These are phyloP conservation scores for Micractinium sp. DNA, from an alignment of 139 green algal species.

Conservation along the genomic window DNA sequence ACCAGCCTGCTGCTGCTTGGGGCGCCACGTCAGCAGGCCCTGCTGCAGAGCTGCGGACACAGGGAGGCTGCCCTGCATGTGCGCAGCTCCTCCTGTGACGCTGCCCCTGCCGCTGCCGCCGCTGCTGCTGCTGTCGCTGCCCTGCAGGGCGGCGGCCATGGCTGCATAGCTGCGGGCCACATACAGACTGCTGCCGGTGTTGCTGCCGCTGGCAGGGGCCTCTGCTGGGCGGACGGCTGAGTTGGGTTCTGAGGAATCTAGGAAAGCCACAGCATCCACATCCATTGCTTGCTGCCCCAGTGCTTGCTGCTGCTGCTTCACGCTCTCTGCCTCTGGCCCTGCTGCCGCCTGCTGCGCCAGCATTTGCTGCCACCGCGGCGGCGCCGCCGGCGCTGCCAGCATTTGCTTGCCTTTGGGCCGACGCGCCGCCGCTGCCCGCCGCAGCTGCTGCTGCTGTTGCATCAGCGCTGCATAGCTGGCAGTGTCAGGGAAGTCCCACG, in stretches of 20 bases:
- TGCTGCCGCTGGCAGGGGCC: neutral
- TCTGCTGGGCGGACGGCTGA: neutral
- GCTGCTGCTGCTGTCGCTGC: neutral
- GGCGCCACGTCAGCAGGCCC: constrained; percentile 25
- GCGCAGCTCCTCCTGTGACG: neutral
- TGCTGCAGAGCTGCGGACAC: neutral
- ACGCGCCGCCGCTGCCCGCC: constrained; percentile 2
- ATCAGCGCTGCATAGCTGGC: constrained; percentile 36
- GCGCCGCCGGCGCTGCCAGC: neutral
- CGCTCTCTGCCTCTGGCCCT: neutral
- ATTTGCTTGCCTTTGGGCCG: constrained; percentile 18
- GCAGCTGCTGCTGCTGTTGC: neutral
- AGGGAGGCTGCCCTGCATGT: neutral
- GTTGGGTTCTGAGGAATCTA: too few species aligned
- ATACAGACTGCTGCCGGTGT: constrained; percentile 4
- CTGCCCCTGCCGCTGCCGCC: neutral
- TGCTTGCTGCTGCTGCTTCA: neutral
- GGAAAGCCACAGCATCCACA: neutral
- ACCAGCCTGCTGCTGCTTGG: neutral
- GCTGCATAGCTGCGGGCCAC: neutral
- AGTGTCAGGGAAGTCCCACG: constrained; percentile 58
- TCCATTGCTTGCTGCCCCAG: neutral
- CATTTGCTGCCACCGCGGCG: constrained; percentile 12
- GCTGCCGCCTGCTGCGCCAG: neutral
- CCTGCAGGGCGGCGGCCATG: neutral